A percentile compares a stretch with the other conserved stretches of the same genome.
phyloP scores from a whole-genome alignment of 2,329 filamentous ascomycete genomes.

The Lasiodiplodia gonubiensis region DNA sequence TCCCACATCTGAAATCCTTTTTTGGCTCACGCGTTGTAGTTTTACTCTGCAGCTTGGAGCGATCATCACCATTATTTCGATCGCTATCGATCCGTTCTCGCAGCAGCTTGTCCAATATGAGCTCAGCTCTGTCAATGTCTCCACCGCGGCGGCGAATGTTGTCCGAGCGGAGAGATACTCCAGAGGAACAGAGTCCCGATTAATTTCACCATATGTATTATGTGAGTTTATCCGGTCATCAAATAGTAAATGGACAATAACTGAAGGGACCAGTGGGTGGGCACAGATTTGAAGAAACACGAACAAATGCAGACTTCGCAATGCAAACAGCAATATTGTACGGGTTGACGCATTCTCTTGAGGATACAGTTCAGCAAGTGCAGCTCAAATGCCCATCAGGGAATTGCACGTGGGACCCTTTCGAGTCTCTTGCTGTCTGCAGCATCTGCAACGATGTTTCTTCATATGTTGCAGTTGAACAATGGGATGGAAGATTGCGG shows the following conservation, averaged over 20 bases:
- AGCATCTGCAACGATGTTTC: neutral
- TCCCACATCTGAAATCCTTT: too few relatives aligned
- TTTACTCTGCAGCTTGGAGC: neutral
- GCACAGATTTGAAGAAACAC: neutral
- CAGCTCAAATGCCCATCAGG: neutral
- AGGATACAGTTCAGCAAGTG: neutral
- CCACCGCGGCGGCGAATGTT: neutral
- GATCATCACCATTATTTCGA: neutral
- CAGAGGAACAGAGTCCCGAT: neutral
- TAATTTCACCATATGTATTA: too few relatives aligned
- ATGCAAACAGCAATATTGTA: neutral
- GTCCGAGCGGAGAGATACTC: neutral
- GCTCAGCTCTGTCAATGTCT: too few relatives aligned
- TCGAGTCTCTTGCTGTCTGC: neutral
- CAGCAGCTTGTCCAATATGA: neutral
- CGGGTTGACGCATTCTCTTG: neutral
- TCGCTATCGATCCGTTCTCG: neutral
- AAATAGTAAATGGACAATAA: neutral
- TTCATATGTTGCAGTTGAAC: too few relatives aligned
- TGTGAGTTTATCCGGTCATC: too few relatives aligned
- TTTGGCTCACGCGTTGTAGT: neutral
- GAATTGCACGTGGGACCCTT: constrained; percentile 2
- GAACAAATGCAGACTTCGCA: neutral
- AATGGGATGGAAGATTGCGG: too few relatives aligned
- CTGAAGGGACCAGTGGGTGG: neutral